Evolutionary conservation across 768 basidiomycete species (phyloP).

Genomic region (Stropharia rugosoannulata): DNA sequence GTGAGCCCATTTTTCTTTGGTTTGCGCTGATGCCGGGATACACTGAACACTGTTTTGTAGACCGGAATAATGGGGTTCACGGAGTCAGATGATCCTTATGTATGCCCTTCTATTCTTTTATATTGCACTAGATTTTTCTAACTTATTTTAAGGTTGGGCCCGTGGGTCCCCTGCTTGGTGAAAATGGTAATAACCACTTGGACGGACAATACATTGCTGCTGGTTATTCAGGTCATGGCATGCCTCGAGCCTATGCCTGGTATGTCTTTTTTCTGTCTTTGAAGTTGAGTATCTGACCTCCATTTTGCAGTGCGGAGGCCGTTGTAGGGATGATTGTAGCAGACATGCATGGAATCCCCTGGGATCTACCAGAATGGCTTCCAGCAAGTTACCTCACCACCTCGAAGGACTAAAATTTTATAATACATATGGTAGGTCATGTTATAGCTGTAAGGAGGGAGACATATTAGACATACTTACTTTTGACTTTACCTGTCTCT

Average conservation of each 20-base stretch:
- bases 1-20: constrained; percentile 34
- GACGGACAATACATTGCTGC: constrained; percentile 70
- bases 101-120: constrained; percentile 32
- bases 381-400: constrained; percentile 52
- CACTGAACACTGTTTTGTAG: constrained; percentile 32
- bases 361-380: constrained; percentile 61
- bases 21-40: background rate
- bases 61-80: constrained; percentile 86
- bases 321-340: constrained; percentile 58
- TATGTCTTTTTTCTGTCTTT: constrained; percentile 23
- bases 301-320: constrained; percentile 52
- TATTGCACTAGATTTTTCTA: background rate
- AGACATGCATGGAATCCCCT: constrained; percentile 41
- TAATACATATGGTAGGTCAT: too few species aligned
- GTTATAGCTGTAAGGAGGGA: too few species aligned
- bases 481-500: too few species aligned
- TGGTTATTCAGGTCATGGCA: constrained; percentile 78
- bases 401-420: constrained; percentile 3
- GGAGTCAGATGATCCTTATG: constrained; percentile 60
- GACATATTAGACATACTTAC: too few species aligned
- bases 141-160: constrained; percentile 54
- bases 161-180: constrained; percentile 32
- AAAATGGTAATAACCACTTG: constrained; percentile 20
- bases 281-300: background rate
- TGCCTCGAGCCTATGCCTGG: constrained; percentile 78